Base-by-base conservation (phyloP, 352 stramenopile species). In the Phytophthora meadii region DNA sequence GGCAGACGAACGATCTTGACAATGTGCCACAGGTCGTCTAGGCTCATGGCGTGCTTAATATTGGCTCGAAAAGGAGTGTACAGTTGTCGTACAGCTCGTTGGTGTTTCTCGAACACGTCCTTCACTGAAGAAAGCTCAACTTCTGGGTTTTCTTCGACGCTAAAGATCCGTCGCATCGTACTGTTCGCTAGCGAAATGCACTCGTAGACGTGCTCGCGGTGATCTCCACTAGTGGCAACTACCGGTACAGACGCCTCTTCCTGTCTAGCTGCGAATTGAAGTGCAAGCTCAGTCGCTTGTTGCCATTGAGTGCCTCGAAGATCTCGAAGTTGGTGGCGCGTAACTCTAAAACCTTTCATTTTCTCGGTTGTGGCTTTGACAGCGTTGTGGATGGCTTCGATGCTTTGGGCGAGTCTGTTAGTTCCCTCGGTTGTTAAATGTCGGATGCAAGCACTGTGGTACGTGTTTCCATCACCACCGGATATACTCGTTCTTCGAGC, bases 21-120 rank as follows among this genome's bases (percentile, higher is more conserved):
- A 27, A 87, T 51, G 39, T 89, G 84, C 81, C 82, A 93, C 8
- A 93, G 48, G 28, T 89, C 84, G 17, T 91, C 82, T 9, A 92
- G 67, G 25, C 65, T 89, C 51, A 85, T 60, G 5, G 77, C 84
- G 52, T 89, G 69, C 12, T 68, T 69, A 17, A 76, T 66, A 4
- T 77, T 70, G 2, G 65, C 25, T 2, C 73, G 71, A 44, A 81
- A 66, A 40, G 74, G 79, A 17, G 70, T 74, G 71, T 93, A 93
- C 22, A 93, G 32, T 32, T 81, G 70, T 0, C 79, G 81, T 47
- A 93, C 65, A 8, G 77, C 17, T n/a, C 75, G 49, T 61, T 89
- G 77, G 34, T 89, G 76, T 8, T 72, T 74, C 67, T 92, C 75
- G 7, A 93, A 72, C 1, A 79, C 52, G 12, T 17, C n/a, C 11